Conservation (phyloP, 75 land plant genomes). For the Isoetes taiwanensis region DNA sequence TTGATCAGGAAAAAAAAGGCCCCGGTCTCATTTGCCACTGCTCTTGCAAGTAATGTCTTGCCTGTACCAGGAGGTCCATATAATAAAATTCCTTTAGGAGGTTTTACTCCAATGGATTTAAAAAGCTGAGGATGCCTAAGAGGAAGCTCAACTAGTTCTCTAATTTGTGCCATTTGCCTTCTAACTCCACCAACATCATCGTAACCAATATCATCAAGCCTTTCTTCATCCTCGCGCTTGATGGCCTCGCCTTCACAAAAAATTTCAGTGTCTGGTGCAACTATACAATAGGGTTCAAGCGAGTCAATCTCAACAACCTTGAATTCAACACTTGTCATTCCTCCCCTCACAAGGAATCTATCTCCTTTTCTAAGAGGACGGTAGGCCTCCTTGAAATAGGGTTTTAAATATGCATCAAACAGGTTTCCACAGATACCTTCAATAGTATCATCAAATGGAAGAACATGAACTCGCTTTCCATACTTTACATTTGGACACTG, state of each 20-base stretch:
- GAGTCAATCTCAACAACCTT: constrained; percentile 35
- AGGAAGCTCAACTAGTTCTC: constrained; percentile 27
- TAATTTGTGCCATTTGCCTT: constrained; percentile 27
- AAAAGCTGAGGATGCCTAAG: constrained; percentile 23
- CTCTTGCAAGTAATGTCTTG: constrained; percentile 21
- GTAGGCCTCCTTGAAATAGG: constrained; percentile 35
- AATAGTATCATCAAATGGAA: constrained; percentile 28
- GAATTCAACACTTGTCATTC: constrained; percentile 33
- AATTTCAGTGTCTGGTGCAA: constrained; percentile 33
- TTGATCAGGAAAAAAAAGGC: constrained; percentile 26
- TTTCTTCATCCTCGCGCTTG: constrained; percentile 23
- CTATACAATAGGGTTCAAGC: constrained; percentile 27
- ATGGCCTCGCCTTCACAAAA: constrained; percentile 33
- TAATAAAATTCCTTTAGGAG: constrained; percentile 22
- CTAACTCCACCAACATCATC: constrained; percentile 36
- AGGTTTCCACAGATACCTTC: constrained; percentile 32
- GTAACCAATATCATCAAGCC: constrained; percentile 32
- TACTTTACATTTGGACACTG: constrained; percentile 30
- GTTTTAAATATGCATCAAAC: constrained; percentile 33
- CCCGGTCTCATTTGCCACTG: constrained; percentile 23
- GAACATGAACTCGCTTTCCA: constrained; percentile 29
- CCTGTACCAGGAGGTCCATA: constrained; percentile 28
- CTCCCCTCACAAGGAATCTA: constrained; percentile 26
- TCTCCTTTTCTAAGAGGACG: constrained; percentile 30
- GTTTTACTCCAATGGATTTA: constrained; percentile 23